Conservation (phyloP, 768 basidiomycete genomes). For the Phlebiopsis gigantea region DNA sequence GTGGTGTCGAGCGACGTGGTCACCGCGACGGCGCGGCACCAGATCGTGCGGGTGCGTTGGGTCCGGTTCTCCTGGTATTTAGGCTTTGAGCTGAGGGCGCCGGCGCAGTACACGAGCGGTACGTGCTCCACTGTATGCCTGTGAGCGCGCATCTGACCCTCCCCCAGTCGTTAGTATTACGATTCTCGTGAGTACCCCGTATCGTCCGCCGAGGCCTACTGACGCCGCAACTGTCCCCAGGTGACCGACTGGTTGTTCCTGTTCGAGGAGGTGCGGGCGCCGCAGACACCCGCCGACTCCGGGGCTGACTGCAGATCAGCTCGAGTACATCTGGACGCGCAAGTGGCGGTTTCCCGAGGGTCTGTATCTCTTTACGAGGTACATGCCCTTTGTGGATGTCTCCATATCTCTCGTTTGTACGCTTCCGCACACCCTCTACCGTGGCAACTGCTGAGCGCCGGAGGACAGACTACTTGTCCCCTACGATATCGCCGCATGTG, state of each 20-base stretch:
- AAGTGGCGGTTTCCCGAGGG: neutral
- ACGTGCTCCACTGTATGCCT: neutral
- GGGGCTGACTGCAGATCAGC: neutral
- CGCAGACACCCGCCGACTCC: neutral
- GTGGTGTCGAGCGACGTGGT: neutral
- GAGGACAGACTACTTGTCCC: neutral
- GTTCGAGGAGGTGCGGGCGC: neutral
- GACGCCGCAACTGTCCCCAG: neutral
- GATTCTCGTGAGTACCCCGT: neutral
- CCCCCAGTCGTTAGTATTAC: constrained; percentile 1
- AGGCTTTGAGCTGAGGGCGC: neutral
- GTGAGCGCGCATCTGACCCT: neutral
- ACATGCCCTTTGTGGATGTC: constrained; percentile 1
- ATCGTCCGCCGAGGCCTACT: neutral
- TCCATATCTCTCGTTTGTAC: neutral
- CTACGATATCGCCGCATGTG: neutral
- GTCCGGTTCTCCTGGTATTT: neutral
- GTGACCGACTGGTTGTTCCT: neutral
- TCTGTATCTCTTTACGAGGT: neutral
- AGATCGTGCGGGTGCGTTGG: neutral
- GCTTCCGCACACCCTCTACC: too few relatives aligned
- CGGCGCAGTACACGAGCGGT: neutral
- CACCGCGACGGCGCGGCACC: neutral
- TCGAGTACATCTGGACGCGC: neutral
- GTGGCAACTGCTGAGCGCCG: too few relatives aligned